Conservation (phyloP, 352 stramenopile genomes). For the Lagenidium sp. region DNA sequence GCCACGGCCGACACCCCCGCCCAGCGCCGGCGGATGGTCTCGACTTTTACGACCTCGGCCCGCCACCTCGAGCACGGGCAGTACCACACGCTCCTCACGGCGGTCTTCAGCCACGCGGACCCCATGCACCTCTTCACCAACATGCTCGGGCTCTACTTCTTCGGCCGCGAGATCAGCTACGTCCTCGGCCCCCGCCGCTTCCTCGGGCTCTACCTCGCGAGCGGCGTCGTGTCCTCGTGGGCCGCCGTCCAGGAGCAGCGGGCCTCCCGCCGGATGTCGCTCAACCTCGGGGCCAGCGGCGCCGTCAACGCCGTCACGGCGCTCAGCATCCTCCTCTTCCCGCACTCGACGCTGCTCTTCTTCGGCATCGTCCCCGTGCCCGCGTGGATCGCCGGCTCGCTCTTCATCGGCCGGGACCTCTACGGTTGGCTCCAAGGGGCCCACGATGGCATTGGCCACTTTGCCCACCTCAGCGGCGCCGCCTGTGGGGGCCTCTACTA, state of each 20-base stretch:
- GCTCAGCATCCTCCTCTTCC: constrained; percentile 59
- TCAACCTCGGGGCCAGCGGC: constrained; percentile 65
- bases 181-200: constrained; percentile 58
- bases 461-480: constrained; percentile 64
- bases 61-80: constrained; percentile 42
- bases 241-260: constrained; percentile 54
- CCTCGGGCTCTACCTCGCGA: constrained; percentile 62
- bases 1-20: constrained; percentile 31
- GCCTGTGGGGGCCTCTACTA: constrained; percentile 56
- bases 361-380: constrained; percentile 72
- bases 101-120: constrained; percentile 61
- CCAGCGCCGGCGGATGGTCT: constrained; percentile 51
- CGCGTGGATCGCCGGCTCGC: constrained; percentile 50
- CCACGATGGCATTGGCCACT: constrained; percentile 56
- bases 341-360: constrained; percentile 61
- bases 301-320: constrained; percentile 74
- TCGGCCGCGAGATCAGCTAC: constrained; percentile 58
- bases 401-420: constrained; percentile 71
- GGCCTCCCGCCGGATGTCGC: constrained; percentile 22
- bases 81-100: constrained; percentile 71
- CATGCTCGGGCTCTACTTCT: constrained; percentile 74
- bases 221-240: constrained; percentile 54
- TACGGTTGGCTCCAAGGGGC: constrained; percentile 46
- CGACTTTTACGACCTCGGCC: constrained; percentile 68
- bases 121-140: constrained; percentile 52